Base-by-base conservation (phyloP, 1,284 basidiomycete species). In the Chalciporus piperatoides region DNA sequence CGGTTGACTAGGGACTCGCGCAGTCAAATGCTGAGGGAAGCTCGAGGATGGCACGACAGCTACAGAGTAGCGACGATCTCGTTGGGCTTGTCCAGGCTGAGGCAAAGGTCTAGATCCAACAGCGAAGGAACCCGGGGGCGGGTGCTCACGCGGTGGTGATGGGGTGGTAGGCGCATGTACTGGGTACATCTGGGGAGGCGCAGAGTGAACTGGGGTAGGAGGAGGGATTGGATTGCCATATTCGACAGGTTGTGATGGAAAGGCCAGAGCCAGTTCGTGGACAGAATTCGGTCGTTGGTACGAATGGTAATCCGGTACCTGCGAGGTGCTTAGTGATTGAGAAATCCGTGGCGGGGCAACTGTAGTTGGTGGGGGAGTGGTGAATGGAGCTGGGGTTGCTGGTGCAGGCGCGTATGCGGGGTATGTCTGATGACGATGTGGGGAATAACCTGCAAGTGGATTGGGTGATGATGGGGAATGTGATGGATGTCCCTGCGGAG, bases 101-200 rank as follows among this genome's bases (percentile, higher is more conserved):
- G 84, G 83, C 10, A 86, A 65, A 15, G 83, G 84, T 43, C 83
- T 73, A 15, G 82, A 82, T 11, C 72, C 70, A 3, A 60, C 63
- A 33, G 65, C 51, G 8, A 56, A 69, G 46, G 57, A 68, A 41
- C 62, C 69, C 12, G 65, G 59, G 6, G 67, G 63, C 2, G 65
- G 60, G 4, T 49, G 49, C 15, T 66, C 67, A 32, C 63, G 60
- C 25, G 61, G 52, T 14, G 68, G 68, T 8, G 67, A 62, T 12
- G 76, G 65, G 7, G 69, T 58, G 30, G 67, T 54, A 17, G 65
- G 52, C 21, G 57, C 47, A 44, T 65, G 69, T 39, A 52, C 48
- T 39, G 64, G 58, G 49, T 74, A 61, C 41, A 55, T 55, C 44
- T 62, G 61, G 40, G 65, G 59, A 33, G 60, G 58, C 44, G 57